phyloP scores from a whole-genome alignment of 1,139 yeast species.

The Lodderomyces parapsilosis region DNA sequence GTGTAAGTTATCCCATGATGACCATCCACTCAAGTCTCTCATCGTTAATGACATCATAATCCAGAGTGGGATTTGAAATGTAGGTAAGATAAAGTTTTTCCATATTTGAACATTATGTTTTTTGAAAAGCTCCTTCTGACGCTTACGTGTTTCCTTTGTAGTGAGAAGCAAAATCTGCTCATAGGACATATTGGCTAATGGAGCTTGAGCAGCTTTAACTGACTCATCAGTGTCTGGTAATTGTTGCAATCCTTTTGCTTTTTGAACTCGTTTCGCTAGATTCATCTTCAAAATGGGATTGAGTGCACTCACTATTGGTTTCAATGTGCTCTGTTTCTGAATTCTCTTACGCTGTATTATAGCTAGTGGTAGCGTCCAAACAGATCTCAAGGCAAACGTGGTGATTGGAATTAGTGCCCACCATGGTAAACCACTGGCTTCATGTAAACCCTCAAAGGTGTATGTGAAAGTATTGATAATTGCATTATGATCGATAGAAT shows the following conservation, averaged over 20 bases:
- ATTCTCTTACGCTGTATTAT: conserved; percentile 66
- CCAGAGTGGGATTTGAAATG: conserved; percentile 89
- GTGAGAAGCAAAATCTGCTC: conserved; percentile 76
- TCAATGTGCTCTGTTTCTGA: conserved; percentile 65
- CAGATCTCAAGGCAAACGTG: conserved; percentile 62
- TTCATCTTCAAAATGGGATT: conserved; percentile 73
- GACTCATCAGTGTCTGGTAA: not conserved
- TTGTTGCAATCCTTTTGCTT: conserved; percentile 25
- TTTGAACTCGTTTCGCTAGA: conserved; percentile 57
- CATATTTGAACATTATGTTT: conserved; percentile 71
- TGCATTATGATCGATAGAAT: conserved; percentile 15
- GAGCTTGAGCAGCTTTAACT: conserved; percentile 8
- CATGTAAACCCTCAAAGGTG: conserved; percentile 49
- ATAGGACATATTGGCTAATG: conserved; percentile 53
- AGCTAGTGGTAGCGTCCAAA: conserved; percentile 77
- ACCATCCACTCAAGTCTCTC: conserved; percentile 76
- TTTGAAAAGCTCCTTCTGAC: conserved; percentile 69
- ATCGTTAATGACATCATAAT: conserved; percentile 72
- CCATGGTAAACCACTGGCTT: conserved; percentile 73
- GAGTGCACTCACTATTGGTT: conserved; percentile 71
- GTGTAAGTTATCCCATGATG: conserved; percentile 45
- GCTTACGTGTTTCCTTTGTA: conserved; percentile 71
- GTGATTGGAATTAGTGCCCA: conserved; percentile 74
- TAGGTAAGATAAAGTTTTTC: conserved; percentile 74
- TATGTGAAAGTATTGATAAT: conserved; percentile 38